Conservation (phyloP, 192 early-diverging fungal species). For the Blastocladiella britannica region DNA sequence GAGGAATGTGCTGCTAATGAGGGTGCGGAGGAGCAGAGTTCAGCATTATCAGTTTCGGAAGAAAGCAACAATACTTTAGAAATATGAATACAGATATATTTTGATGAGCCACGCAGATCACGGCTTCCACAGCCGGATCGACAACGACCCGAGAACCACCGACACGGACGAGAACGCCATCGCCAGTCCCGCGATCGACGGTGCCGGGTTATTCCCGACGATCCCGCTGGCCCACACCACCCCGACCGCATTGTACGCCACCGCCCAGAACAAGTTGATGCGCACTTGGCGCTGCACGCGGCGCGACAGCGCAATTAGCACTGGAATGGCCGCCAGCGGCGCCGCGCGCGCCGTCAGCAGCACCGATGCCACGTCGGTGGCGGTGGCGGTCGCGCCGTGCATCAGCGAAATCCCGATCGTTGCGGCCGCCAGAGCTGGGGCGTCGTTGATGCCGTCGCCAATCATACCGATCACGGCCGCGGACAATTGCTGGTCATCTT, state of each 20-base stretch:
- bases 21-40: too few relatives aligned
- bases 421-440: slow-evolving; percentile 69
- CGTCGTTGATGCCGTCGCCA: slow-evolving; percentile 92
- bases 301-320: slow-evolving; percentile 51
- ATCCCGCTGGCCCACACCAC: slow-evolving; percentile 28
- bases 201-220: slow-evolving; percentile 32
- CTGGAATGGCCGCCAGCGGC: slow-evolving; percentile 54
- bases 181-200: slow-evolving; percentile 67
- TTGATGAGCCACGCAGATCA: too few relatives aligned
- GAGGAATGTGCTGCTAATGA: too few relatives aligned
- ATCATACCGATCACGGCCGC: slow-evolving; percentile 60
- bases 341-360: slow-evolving; percentile 56
- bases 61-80: too few relatives aligned
- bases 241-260: slow-evolving; percentile 63
- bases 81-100: too few relatives aligned
- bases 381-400: slow-evolving; percentile 70
- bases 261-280: slow-evolving; percentile 78
- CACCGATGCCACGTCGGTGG: slow-evolving; percentile 70
- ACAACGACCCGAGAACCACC: not conserved
- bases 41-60: too few relatives aligned
- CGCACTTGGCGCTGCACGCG: slow-evolving; percentile 54
- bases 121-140: too few relatives aligned
- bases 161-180: slow-evolving; percentile 31
- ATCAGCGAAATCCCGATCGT: slow-evolving; percentile 82
- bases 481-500: slow-evolving; percentile 5